Evolutionary conservation across 2,329 filamentous ascomycete species (phyloP).

Genomic region (Colletotrichum scovillei): DNA sequence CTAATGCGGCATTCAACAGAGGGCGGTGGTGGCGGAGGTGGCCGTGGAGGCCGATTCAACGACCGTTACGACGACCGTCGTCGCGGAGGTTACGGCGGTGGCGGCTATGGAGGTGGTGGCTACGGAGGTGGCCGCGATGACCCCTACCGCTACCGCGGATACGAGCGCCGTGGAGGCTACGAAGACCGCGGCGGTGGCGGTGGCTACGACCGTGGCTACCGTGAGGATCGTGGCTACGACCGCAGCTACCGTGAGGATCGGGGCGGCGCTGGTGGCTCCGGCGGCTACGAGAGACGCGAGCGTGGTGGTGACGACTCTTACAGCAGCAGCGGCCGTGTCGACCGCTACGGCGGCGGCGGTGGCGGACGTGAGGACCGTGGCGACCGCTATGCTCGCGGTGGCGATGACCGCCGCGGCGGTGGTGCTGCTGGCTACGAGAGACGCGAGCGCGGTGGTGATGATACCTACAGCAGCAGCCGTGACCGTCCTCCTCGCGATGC

Average conservation of each 20-base stretch:
- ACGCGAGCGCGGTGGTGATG: constrained; percentile 56
- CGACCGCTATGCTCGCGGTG: constrained; percentile 53
- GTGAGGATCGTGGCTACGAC: constrained; percentile 59
- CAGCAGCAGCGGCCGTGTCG: constrained; percentile 53
- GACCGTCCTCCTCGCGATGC: constrained; percentile 53
- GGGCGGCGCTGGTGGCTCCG: constrained; percentile 49
- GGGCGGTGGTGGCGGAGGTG: constrained; percentile 58
- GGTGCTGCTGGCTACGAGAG: constrained; percentile 59
- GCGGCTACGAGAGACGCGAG: constrained; percentile 68
- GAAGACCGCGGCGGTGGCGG: constrained; percentile 46
- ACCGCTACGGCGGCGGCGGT: constrained; percentile 53
- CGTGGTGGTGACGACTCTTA: constrained; percentile 57
- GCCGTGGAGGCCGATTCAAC: constrained; percentile 53
- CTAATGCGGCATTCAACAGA: constrained; percentile 32
- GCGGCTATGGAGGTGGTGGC: constrained; percentile 50
- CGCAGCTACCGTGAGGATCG: constrained; percentile 61
- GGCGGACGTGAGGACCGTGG: constrained; percentile 56
- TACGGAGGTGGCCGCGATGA: constrained; percentile 64
- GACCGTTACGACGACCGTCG: constrained; percentile 75
- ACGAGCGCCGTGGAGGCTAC: constrained; percentile 54
- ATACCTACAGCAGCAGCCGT: constrained; percentile 46
- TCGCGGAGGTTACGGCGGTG: constrained; percentile 67
- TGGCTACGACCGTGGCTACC: constrained; percentile 63
- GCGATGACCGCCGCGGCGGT: constrained; percentile 55
- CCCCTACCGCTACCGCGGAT: constrained; percentile 66